Base-by-base conservation (phyloP, 106 monocot species). In the Dendrobium huoshanense region DNA sequence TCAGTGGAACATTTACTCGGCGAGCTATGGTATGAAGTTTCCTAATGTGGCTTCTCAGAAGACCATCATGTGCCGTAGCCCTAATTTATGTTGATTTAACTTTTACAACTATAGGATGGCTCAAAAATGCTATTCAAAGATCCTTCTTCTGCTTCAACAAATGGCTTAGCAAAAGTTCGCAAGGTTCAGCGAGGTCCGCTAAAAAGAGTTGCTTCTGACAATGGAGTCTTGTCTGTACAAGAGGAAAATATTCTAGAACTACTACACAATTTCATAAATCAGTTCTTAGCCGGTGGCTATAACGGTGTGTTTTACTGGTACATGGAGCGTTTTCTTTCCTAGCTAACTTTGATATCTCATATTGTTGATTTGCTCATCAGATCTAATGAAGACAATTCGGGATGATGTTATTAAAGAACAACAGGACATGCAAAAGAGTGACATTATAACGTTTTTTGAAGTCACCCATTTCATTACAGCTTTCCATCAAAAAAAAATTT, bases 171-270 rank as follows among this genome's bases (percentile, higher is more conserved):
- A 41, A 91, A 95, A 87, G 75, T 79, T 68, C 91, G 85, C 9
- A 86, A 90, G 43, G 81, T 87, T 75, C 88, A 84, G 86, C 85
- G 92, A 61, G 98, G 98, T 58, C 92, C 89, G 24, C 15, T 90
- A 78, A 95, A 99, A 87, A 95, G 84, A 83, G 88, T 89, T 81
- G 95, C 87, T 41, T 95, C 87, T 88, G 98, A 99, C 51, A 79
- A 84, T 65, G 87, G 78, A 27, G 82, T 31, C 67, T 75, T 87
- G 29, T 58, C 82, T 49, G 64, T 78, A 49, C 81, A 86, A 77
- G 92, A 89, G 75, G 81, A 89, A 37, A 88, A 83, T 68, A 84
- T 87, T 73, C 44, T 86, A 55, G 85, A 88, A 31, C 51, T 85
- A 84, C 80, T 95, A 42, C 68, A 79, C 78, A 83, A 84, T 77